Evolutionary conservation across 306 rosid genomes (phyloP), one percentile per base, ranked within the genome.

Genomic region (Quercus parvula): DNA sequence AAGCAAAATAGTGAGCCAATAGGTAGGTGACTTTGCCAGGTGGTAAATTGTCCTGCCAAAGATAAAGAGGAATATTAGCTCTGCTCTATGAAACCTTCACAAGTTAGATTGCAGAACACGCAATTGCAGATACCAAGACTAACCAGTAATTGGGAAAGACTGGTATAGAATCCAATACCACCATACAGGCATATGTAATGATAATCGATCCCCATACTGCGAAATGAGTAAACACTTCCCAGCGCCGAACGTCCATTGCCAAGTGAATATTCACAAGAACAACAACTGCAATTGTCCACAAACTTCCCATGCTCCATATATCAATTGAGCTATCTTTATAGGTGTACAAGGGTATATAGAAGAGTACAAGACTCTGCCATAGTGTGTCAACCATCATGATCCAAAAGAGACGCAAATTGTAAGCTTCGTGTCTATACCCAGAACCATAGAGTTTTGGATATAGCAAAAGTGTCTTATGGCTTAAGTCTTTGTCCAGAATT

Each of bases 341-440:
- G 58, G 91, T 87, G 85, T 89, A 90, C 77, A 91, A 51, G 20
- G 99, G 99, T 28, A 85, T 54, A 79, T 89, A 96, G 84, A 91
- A 93, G 77, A 90, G 93, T 84, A 89, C 97, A 74, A 96, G 94
- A 86, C 99, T 96, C 91, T 96, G 99, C 99, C 99, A 96, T 57
- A 96, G 79, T 27, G 98, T 96, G 90, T 96, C 99, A 35, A 90
- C 79, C 98, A 96, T 93, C 72, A 92, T 91, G 71, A 93, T 85
- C 98, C 98, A 96, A 85, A 96, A 96, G 69, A 93, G 87, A 59
- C 83, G 92, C 83, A 90, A 55, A 83, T 93, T 96, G 82, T 96
- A 96, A 55, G 97, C 95, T 81, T 96, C 99, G 1, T 91, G 94
- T 82, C 97, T 81, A 82, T 96, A 87, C 68, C 99, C 99, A 5